A percentile compares a stretch with the other conserved stretches of the same genome.
Evolutionary conservation across 768 basidiomycete genomes (phyloP).

Genomic region (Xerocomellus amylosporus): DNA sequence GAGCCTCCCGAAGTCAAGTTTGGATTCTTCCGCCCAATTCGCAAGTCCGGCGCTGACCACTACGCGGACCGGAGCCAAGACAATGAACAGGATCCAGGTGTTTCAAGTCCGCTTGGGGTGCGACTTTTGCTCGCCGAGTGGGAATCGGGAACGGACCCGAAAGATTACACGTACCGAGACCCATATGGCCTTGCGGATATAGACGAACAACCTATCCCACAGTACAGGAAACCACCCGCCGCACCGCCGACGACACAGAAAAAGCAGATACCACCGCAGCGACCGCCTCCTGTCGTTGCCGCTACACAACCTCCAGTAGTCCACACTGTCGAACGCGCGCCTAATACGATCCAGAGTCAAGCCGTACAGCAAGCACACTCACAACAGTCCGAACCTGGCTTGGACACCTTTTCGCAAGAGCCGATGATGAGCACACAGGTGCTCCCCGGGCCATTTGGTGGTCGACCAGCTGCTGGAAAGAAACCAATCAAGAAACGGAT

Average conservation of each 20-base stretch:
- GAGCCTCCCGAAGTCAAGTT: constrained; percentile 61
- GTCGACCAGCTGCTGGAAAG: constrained; percentile 47
- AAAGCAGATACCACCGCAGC: constrained; percentile 24
- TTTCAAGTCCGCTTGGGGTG: constrained; percentile 49
- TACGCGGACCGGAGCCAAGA: constrained; percentile 25
- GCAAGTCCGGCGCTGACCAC: constrained; percentile 29
- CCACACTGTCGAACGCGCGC: constrained; percentile 1
- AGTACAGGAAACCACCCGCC: constrained; percentile 10
- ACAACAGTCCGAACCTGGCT: constrained; percentile 11
- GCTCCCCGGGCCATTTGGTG: constrained; percentile 69
- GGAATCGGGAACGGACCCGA: constrained; percentile 53
- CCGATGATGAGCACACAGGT: constrained; percentile 64
- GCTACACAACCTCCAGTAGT: constrained; percentile 23
- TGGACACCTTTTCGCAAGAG: constrained; percentile 38
- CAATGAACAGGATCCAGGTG: constrained; percentile 10
- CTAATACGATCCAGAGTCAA: constrained; percentile 8
- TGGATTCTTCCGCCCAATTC: constrained; percentile 56
- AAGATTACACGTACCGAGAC: constrained; percentile 51
- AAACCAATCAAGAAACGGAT: constrained; percentile 63
- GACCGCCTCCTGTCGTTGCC: constrained; percentile 42
- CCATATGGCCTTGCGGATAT: constrained; percentile 44
- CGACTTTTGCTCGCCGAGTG: constrained; percentile 67
- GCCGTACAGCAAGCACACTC: constrained; percentile 16
- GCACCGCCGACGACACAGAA: constrained; percentile 16
- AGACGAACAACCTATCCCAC: constrained; percentile 15